Percentiles rank a stretch among this genome's conserved stretches.
These are phyloP conservation scores for Saitozyma podzolica DNA, from an alignment of 768 basidiomycete genomes.

Conservation along the genomic window DNA sequence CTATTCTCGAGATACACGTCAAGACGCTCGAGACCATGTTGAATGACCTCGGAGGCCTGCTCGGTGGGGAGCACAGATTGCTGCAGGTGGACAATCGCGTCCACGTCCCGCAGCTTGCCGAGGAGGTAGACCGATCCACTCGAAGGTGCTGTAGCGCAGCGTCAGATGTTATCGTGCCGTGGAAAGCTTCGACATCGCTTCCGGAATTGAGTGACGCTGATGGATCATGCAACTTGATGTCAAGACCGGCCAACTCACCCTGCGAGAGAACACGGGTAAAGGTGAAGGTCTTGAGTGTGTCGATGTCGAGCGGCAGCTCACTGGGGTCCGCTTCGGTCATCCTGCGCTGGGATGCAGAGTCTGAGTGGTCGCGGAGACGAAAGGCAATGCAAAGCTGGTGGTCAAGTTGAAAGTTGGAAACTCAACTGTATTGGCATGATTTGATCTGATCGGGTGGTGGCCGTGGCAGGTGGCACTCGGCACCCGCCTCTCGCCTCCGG, in stretches of 20 bases:
- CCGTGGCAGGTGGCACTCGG: too few species aligned
- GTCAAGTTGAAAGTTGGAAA: too few species aligned
- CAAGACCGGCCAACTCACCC: too few species aligned
- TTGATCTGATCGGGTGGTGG: too few species aligned
- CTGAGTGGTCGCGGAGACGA: not conserved
- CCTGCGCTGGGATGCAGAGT: not conserved
- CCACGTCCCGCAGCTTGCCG: constrained; percentile 60
- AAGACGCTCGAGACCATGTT: constrained; percentile 55
- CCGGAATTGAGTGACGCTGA: constrained; percentile 11
- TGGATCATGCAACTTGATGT: not conserved
- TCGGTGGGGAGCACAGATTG: constrained; percentile 34
- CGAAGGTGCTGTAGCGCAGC: constrained; percentile 58
- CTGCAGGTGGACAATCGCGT: constrained; percentile 35
- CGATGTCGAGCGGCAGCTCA: constrained; percentile 6
- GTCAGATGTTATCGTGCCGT: constrained; percentile 57
- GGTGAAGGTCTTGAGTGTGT: constrained; percentile 57
- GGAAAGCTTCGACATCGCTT: not conserved
- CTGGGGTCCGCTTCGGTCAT: not conserved
- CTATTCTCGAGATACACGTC: constrained; percentile 80
- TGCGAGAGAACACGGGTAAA: constrained; percentile 56
- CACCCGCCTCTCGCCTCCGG: too few species aligned
- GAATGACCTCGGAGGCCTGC: constrained; percentile 16
- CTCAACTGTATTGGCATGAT: too few species aligned
- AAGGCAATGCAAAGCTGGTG: too few species aligned
- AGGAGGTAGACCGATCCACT: constrained; percentile 67